A percentile compares a stretch with the other conserved stretches of the same genome.
These are phyloP conservation scores for Aspergillus jensenii DNA, from an alignment of 2,329 filamentous ascomycete species.

Conservation along the genomic window DNA sequence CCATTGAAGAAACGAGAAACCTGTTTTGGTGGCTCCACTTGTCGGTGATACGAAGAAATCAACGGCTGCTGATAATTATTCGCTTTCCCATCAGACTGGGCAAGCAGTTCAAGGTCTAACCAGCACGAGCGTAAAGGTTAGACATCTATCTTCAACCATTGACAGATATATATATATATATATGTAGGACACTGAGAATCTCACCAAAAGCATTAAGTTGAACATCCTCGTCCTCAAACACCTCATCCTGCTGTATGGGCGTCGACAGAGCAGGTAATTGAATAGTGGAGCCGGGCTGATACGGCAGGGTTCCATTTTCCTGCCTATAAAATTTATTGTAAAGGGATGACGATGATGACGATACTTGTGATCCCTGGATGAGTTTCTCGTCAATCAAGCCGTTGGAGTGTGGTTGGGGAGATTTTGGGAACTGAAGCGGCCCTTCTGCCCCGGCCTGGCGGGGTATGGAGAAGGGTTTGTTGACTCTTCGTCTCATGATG, in stretches of 20 bases:
- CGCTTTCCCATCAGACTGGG: slow-evolving; percentile 27
- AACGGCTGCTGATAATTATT: slow-evolving; percentile 6
- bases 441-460: background rate
- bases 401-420: slow-evolving; percentile 3
- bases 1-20: slow-evolving; percentile 32
- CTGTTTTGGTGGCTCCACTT: slow-evolving; percentile 10
- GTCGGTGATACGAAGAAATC: background rate
- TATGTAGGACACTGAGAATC: slow-evolving; percentile 5
- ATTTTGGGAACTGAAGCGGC: background rate
- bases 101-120: slow-evolving; percentile 40
- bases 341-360: background rate
- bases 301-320: background rate
- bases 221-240: slow-evolving; percentile 29
- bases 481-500: background rate
- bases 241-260: slow-evolving; percentile 11
- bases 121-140: background rate
- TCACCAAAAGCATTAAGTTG: slow-evolving; percentile 53
- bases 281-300: background rate
- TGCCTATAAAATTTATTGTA: slow-evolving; percentile 5
- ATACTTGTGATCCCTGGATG: slow-evolving; percentile 23
- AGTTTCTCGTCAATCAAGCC: slow-evolving; percentile 23
- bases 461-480: background rate
- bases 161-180: background rate
- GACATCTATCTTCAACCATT: background rate
- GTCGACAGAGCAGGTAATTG: background rate